Base-by-base conservation (phyloP, 441 rosid species). In the Gossypium lobatum region DNA sequence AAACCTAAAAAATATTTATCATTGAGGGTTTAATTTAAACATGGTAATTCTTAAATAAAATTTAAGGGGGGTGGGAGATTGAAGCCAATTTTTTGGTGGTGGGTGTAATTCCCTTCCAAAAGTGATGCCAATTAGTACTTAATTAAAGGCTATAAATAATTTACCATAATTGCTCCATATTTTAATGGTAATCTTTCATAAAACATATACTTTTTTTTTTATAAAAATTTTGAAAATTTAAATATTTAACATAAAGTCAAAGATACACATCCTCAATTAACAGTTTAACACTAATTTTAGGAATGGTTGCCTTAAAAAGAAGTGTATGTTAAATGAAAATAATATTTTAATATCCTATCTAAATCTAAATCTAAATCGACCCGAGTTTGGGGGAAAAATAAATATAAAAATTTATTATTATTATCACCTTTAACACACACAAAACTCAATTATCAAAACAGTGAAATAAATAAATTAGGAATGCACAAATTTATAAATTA, bases 61-160 rank as follows among this genome's bases (percentile, higher is more conserved):
- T 46, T 52, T 3, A 52, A 0, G 25, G 23, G 25, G 25, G 20
- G 20, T 17, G 59, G 37, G 25, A 8, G 20, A 0, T 10, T 54
- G 25, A 54, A 54, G 9, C 23, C 3, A 54, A 54, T 6, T 17
- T 6, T 54, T 17, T 54, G 1, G 23, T 18, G 59, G n/a, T 21
- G 54, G 45, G 0, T 63, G 11, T 69, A 54, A 60, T 23, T 54
- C n/a, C 54, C 54, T 53, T 64, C 17, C 67, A 46, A 59, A 57
- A 75, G 28, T 7, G 53, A 17, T 26, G 57, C 52, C 31, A 72
- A 71, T 77, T 71, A 53, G 62, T 80, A 77, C 65, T 82, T 73
- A 75, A 84, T 46, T 11, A 46, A 46, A 31, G 54, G 18, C 61
- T 62, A 5, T 21, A 65, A 54, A 76, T 75, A 70, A 80, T 72